A percentile compares a stretch with the other conserved stretches of the same genome.
phyloP scores from a whole-genome alignment of 345 rosid genomes.

The Eucalyptus microcorys region DNA sequence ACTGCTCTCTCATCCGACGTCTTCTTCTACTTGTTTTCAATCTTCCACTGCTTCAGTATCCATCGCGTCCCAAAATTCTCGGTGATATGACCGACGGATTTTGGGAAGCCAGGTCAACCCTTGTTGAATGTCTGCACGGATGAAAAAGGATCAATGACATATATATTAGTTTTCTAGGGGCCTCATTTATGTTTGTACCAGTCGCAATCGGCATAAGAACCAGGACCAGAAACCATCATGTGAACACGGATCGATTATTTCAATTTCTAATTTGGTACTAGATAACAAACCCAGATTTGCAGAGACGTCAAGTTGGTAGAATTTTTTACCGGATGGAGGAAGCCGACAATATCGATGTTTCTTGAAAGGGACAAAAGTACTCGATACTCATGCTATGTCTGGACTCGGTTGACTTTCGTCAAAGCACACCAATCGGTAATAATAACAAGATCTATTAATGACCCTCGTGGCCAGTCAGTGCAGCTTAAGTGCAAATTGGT shows the following conservation, averaged over 20 bases:
- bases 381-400: neutral
- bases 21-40: neutral
- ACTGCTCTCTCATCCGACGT: neutral
- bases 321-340: neutral
- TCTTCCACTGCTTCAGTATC: neutral
- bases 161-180: neutral
- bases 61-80: neutral
- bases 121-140: neutral
- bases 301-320: neutral
- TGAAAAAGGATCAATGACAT: neutral
- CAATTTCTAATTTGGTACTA: neutral
- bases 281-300: neutral
- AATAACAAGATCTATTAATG: neutral
- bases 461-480: neutral
- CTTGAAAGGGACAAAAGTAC: neutral
- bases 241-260: neutral
- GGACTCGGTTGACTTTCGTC: neutral
- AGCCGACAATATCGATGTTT: neutral
- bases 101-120: neutral
- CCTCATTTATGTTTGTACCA: neutral
- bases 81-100: neutral
- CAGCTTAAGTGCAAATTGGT: neutral
- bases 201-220: neutral
- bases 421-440: neutral
- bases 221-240: neutral